Evolutionary conservation across 306 rosid genomes (phyloP), one percentile per base, ranked within the genome.

Genomic region (Vigna reflexopilosa): DNA sequence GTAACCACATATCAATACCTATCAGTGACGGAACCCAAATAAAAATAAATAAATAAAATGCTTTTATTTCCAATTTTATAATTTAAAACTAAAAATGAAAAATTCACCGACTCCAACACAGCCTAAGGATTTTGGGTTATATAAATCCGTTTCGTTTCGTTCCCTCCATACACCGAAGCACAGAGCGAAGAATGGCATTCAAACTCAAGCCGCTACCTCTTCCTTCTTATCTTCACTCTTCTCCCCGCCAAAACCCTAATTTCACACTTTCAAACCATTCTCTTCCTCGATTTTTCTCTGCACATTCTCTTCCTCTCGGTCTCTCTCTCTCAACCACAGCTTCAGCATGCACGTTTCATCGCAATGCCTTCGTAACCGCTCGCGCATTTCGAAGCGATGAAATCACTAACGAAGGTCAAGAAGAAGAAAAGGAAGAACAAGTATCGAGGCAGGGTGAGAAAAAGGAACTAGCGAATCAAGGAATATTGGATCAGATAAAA

Each of bases 401-500:
- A 45, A 14, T 45, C 50, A 15, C 16, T 3, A 1, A 1, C 40
- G 66, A 59, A 26, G 40, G 19, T 13, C 86, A 72, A 63, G 69
- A 49, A 28, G 40, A 57, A 28, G 40, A 57, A 7, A 24, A 24
- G 12, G 34, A 4, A 6, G 36, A 58, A 12, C 44, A 6, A 61
- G 2, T 15, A 14, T 28, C 44, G 44, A 30, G 12, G 20, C 67
- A 30, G 69, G 44, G 36, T 19, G 73, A 69, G 76, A 72, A 34
- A 0, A 78, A 73, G 51, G 90, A 88, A 45, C 58, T 90, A 69
- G 90, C 64, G 52, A 74, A 70, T 6, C 86, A 75, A 79, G 82
- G 88, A 15, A 80, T 90, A 82, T 87, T 89, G 93, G 66, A 3
- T 58, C 98, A 94, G 81, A 83, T 92, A 77, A 88, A 88, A 84